Conservation (phyloP, 768 basidiomycete genomes). For the Gymnopilus junonius region DNA sequence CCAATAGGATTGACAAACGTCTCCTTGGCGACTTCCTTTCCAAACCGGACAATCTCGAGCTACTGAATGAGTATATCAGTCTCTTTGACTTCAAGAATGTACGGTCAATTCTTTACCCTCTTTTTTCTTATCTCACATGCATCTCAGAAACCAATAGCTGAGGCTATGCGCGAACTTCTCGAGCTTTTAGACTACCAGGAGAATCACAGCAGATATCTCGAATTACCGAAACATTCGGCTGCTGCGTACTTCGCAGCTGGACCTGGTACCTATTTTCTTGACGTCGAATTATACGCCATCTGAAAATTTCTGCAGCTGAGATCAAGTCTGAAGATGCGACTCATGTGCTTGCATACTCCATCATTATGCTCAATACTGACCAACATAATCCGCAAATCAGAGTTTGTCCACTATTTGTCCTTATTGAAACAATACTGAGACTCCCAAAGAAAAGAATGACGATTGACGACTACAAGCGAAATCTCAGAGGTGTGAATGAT, state of each 20-base stretch:
- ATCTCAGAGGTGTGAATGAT: slow-evolving; percentile 92
- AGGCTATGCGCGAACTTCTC: slow-evolving; percentile 93
- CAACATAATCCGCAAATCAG: slow-evolving; percentile 92
- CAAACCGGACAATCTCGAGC: slow-evolving; percentile 81
- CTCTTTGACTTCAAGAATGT: slow-evolving; percentile 92
- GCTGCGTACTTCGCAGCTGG: slow-evolving; percentile 84
- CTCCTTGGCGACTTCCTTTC: slow-evolving; percentile 93
- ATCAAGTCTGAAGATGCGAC: slow-evolving; percentile 92
- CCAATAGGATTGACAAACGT: slow-evolving; percentile 88
- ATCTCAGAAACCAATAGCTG: slow-evolving; percentile 87
- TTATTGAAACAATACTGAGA: slow-evolving; percentile 2
- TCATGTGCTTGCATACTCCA: slow-evolving; percentile 92
- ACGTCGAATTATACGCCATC: neutral
- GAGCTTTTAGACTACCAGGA: slow-evolving; percentile 95
- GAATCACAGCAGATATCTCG: slow-evolving; percentile 93
- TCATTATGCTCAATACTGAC: slow-evolving; percentile 99
- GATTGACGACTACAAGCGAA: slow-evolving; percentile 91
- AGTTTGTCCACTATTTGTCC: slow-evolving; percentile 45
- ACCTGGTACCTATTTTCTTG: slow-evolving; percentile 60
- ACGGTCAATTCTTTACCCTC: slow-evolving; percentile 27
- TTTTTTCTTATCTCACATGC: slow-evolving; percentile 3
- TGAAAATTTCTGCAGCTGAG: slow-evolving; percentile 58
- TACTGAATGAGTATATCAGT: slow-evolving; percentile 85
- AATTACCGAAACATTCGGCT: slow-evolving; percentile 95
- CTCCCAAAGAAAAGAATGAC: slow-evolving; percentile 89